Evolutionary conservation across 2,329 filamentous ascomycete species (phyloP), one percentile per base, ranked within the genome.

Genomic region (Penicillium frequentans): DNA sequence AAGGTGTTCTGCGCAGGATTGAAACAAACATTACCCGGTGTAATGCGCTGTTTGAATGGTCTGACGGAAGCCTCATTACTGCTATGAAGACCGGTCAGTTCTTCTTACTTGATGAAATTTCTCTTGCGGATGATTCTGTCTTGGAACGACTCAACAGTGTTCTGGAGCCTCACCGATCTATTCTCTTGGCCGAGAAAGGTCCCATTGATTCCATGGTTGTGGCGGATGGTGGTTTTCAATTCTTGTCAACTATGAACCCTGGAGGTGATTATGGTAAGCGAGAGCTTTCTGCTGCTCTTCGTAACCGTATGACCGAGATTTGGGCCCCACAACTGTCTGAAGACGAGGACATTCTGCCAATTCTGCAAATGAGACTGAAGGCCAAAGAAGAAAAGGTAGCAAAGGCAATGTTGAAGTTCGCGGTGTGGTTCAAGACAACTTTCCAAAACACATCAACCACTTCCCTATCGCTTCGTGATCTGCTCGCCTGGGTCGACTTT

Each of bases 261-360:
- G 96, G 96, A 50, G 95, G 96, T 46, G 95, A 99, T 70, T 99
- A 98, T 72, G 95, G 95, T 63, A 99, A 99, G 78, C 91, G 93
- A 65, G 95, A 99, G 73, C 83, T 99, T 13, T 99, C 95, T 1
- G 95, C 95, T 3, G 96, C 95, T 14, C 79, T 99, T 58, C 85
- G 95, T 46, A 99, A 99, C 72, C 90, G 95, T 58, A 96, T 99
- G 72, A 99, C 95, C 0, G 95, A 99, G 75, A 97, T 99, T 9
- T 99, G 95, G 95, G 95, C 98, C 0, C 92, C 95, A 1, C 85
- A 93, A 1, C 79, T 98, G 57, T 92, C 91, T 1, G 90, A 93
- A 58, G 84, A 86, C 51, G 87, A 92, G 29, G 96, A 99, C 70
- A 88, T 98, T 33, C 77, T 92, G 21, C 89, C 96, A 44, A 99